phyloP scores from a whole-genome alignment of 2,329 filamentous ascomycete genomes.

The Pseudocercospora crystallina region DNA sequence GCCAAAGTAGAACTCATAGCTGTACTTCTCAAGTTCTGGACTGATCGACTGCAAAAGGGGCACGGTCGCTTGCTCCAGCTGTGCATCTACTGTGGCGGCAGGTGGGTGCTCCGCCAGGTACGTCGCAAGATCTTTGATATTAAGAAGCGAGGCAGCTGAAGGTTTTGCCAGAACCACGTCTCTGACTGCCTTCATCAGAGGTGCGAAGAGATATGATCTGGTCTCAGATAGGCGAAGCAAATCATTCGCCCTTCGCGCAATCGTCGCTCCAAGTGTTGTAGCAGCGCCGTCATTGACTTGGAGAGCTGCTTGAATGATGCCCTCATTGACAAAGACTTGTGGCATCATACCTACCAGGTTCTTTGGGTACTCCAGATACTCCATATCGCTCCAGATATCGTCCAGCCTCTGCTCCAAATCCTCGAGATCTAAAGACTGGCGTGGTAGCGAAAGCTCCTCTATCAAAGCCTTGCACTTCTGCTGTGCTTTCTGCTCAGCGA shows the following conservation, averaged over 20 bases:
- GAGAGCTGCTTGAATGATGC: constrained; percentile 27
- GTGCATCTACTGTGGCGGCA: constrained; percentile 43
- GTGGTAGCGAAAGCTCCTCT: neutral
- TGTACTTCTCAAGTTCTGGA: constrained; percentile 30
- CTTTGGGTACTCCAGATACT: constrained; percentile 49
- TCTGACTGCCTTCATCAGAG: constrained; percentile 30
- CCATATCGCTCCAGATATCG: constrained; percentile 49
- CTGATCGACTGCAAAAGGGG: constrained; percentile 32
- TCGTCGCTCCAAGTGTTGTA: constrained; percentile 10
- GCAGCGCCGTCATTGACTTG: constrained; percentile 6
- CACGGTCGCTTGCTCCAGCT: constrained; percentile 45
- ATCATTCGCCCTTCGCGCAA: constrained; percentile 1
- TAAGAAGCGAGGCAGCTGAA: constrained; percentile 33
- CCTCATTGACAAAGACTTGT: constrained; percentile 39
- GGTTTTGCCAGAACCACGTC: constrained; percentile 27
- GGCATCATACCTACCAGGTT: constrained; percentile 40
- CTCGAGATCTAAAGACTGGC: neutral
- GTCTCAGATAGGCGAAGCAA: constrained; percentile 27
- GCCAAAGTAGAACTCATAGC: constrained; percentile 47
- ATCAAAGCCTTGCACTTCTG: constrained; percentile 23
- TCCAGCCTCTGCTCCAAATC: constrained; percentile 22
- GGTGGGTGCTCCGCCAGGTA: constrained; percentile 44
- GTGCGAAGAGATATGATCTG: constrained; percentile 33
- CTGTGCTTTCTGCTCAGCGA: constrained; percentile 24
- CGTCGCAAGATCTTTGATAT: constrained; percentile 42